Base-by-base conservation (phyloP, 495 filamentous ascomycete genomes). In the Astrothelium subdiscretum region DNA sequence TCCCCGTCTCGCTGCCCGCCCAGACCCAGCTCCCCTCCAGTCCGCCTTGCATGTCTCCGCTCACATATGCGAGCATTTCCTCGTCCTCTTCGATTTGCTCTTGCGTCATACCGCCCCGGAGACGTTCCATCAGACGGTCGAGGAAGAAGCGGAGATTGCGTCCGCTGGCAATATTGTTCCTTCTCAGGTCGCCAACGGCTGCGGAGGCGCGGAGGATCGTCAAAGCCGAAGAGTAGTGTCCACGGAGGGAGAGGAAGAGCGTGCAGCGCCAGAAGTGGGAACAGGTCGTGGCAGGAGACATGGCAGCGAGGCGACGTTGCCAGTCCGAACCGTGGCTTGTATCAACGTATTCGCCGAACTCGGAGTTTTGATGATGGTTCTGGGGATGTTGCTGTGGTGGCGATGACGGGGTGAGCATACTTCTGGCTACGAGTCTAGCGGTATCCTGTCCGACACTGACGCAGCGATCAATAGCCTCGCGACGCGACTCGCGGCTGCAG, bases 231-330 rank as follows among this genome's bases (percentile, higher is more conserved):
- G 84, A 80, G 70, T 85, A 92, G 52, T 88, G 84, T 54, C 85
- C 81, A 0, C 83, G 83, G 61, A 92, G 85, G 24, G 90, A 81
- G 11, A 96, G 78, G 63, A 97, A 84, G 1, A 98, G 78, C 8
- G 86, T 82, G 68, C 89, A 96, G 32, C 95, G 89, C 87, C 92
- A 97, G 59, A 96, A 78, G 69, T 98, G 95, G 2, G 86, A 87
- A 65, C 90, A 88, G 11, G 94, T 79, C 72, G 88, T 83, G 15
- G 85, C 82, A 15, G 81, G 79, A 8, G 84, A 81, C 22, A 81
- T 80, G 52, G 80, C 77, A 10, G 77, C 77, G 26, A 88, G 71
- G 31, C 76, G 69, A 1, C 73, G 67, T 20, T 77, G 74, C 80
- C 83, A 84, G 27, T 59, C 59, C 32, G 61, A 57, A 65, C 60